Conservation (phyloP, 2,329 filamentous ascomycete genomes). For the Pestalotiopsis sp. region DNA sequence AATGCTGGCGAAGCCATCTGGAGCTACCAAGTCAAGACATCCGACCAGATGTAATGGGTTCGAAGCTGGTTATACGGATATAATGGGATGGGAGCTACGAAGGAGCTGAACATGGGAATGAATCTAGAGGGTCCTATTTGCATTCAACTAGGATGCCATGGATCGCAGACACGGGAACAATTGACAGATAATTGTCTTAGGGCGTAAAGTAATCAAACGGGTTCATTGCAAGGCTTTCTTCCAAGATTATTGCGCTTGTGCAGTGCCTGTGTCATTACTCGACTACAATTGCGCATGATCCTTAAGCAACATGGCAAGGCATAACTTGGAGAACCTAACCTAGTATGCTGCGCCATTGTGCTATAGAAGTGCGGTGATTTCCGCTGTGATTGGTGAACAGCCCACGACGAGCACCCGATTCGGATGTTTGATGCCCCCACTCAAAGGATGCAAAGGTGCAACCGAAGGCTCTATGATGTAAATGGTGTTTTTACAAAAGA, state of each 20-base stretch:
- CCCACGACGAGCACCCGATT: background rate
- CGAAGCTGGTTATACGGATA: background rate
- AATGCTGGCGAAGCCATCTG: background rate
- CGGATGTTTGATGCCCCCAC: background rate
- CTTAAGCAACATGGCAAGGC: background rate
- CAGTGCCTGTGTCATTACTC: background rate
- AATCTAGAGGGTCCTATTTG: background rate
- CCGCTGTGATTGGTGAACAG: background rate
- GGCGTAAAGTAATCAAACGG: background rate
- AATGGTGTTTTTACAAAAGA: background rate
- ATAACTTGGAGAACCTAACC: background rate
- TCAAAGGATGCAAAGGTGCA: background rate
- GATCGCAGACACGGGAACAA: too few relatives aligned
- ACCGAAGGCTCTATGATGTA: background rate
- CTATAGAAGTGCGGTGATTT: background rate
- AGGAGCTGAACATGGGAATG: background rate
- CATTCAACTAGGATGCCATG: too few relatives aligned
- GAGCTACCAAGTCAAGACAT: background rate
- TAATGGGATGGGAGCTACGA: background rate
- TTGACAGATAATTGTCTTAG: background rate
- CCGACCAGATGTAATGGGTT: background rate
- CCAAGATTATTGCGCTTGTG: background rate
- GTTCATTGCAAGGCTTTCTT: too few relatives aligned
- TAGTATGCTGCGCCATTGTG: background rate
- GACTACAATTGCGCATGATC: background rate